Evolutionary conservation across 169 alveolate genomes (phyloP).

Genomic region (Plasmodium gonderi): DNA sequence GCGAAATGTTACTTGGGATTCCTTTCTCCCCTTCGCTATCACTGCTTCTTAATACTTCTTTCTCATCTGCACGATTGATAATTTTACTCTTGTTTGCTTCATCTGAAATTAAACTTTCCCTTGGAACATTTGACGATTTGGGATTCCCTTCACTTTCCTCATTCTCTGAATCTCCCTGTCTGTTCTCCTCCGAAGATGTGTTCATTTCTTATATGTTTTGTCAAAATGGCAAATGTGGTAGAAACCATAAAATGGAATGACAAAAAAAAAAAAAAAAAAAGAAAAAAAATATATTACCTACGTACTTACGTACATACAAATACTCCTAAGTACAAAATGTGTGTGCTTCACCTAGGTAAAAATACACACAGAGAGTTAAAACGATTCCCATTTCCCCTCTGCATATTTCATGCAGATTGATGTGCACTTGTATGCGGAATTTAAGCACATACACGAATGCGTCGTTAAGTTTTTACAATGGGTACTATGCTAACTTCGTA

Average conservation of each 20-base stretch:
- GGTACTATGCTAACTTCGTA: too few species aligned
- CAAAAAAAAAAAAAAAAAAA: background rate
- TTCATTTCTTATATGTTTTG: background rate
- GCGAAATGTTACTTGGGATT: background rate
- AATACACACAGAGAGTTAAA: too few species aligned
- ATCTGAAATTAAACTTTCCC: background rate
- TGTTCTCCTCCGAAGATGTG: background rate
- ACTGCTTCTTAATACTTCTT: background rate
- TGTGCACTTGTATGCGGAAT: too few species aligned
- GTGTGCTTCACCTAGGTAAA: too few species aligned
- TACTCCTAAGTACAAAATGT: too few species aligned
- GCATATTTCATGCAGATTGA: too few species aligned
- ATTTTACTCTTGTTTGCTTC: background rate
- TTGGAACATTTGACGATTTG: background rate
- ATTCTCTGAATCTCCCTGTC: background rate
- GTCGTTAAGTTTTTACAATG: too few species aligned
- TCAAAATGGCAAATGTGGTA: background rate
- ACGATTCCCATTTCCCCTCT: too few species aligned
- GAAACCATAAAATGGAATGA: background rate
- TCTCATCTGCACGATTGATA: background rate
- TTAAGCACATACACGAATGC: too few species aligned
- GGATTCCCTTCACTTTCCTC: background rate
- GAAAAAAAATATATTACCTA: background rate
- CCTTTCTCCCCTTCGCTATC: background rate
- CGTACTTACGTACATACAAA: too few species aligned